phyloP scores from a whole-genome alignment of 2,329 filamentous ascomycete genomes.

The Trichoderma breve region DNA sequence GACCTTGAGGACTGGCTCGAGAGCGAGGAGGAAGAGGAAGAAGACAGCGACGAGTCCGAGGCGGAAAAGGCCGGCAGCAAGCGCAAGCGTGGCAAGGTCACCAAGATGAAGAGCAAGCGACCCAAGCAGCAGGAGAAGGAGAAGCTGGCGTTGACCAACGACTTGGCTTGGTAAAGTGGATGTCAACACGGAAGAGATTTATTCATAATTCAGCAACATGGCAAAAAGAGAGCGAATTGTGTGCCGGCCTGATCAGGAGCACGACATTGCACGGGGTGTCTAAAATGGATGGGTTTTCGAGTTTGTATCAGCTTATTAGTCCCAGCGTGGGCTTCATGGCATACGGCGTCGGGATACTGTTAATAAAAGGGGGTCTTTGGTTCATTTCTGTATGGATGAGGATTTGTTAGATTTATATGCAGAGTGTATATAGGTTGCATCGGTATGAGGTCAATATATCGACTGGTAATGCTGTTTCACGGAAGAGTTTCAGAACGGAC shows the following conservation, averaged over 20 bases:
- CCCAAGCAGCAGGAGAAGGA: conserved; percentile 62
- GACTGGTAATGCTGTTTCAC: not conserved
- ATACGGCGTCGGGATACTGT: conserved; percentile 17
- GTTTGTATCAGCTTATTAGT: conserved; percentile 11
- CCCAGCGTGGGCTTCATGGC: not conserved
- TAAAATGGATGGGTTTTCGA: not conserved
- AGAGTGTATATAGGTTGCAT: not conserved
- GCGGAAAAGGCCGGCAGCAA: conserved; percentile 55
- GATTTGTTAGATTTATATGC: not conserved
- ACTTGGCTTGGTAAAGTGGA: conserved; percentile 40
- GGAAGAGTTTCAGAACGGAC: not conserved
- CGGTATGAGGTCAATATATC: not conserved
- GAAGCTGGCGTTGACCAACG: conserved; percentile 43
- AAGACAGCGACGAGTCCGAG: conserved; percentile 57
- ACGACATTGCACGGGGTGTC: not conserved
- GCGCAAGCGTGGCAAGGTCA: conserved; percentile 50
- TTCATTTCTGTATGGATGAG: not conserved
- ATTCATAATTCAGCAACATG: conserved; percentile 2
- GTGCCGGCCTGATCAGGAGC: not conserved
- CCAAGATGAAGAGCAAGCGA: conserved; percentile 47
- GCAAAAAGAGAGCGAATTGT: not conserved
- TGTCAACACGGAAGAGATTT: not conserved
- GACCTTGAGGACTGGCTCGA: conserved; percentile 93
- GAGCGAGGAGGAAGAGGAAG: conserved; percentile 60
- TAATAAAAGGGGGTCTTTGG: conserved; percentile 1